A percentile compares a stretch with the other conserved stretches of the same genome.
These are phyloP conservation scores for Silene coronaria DNA, from an alignment of 179 eudicot genomes.

Conservation along the genomic window DNA sequence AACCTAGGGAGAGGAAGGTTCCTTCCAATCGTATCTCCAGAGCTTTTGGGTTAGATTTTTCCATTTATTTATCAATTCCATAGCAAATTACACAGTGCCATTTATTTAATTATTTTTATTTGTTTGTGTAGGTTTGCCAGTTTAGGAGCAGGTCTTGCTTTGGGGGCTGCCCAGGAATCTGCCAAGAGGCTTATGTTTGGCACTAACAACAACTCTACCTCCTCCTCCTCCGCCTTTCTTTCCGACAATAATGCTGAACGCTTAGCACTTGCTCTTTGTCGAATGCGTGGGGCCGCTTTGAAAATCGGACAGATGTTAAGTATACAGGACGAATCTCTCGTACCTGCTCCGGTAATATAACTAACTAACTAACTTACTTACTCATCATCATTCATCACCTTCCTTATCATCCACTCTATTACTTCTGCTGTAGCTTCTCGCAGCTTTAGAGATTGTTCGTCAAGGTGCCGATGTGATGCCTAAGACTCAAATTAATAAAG, in stretches of 20 bases:
- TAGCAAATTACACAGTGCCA: background rate
- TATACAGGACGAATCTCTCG: slow-evolving; percentile 91
- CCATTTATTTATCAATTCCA: background rate
- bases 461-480: slow-evolving; percentile 99
- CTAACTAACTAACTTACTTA: background rate
- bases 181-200: slow-evolving; percentile 72
- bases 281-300: slow-evolving; percentile 99
- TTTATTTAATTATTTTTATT: too few relatives aligned
- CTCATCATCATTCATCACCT: background rate
- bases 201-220: slow-evolving; percentile 17
- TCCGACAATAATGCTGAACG: slow-evolving; percentile 90
- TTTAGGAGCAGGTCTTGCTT: slow-evolving; percentile 97
- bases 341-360: slow-evolving; percentile 77
- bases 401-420: background rate
- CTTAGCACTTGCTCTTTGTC: slow-evolving; percentile 88
- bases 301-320: slow-evolving; percentile 98
- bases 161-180: slow-evolving; percentile 97
- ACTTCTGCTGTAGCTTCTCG: slow-evolving; percentile 70
- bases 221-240: slow-evolving; percentile 59
- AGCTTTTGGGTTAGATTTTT: slow-evolving; percentile 65
- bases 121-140: slow-evolving; percentile 55
- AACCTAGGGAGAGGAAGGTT: slow-evolving; percentile 76
- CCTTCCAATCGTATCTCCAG: slow-evolving; percentile 83
- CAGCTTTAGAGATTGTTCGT: slow-evolving; percentile 94
- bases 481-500: slow-evolving; percentile 83